Evolutionary conservation across 2,329 filamentous ascomycete species (phyloP).

Genomic region (Aureobasidium sp.): DNA sequence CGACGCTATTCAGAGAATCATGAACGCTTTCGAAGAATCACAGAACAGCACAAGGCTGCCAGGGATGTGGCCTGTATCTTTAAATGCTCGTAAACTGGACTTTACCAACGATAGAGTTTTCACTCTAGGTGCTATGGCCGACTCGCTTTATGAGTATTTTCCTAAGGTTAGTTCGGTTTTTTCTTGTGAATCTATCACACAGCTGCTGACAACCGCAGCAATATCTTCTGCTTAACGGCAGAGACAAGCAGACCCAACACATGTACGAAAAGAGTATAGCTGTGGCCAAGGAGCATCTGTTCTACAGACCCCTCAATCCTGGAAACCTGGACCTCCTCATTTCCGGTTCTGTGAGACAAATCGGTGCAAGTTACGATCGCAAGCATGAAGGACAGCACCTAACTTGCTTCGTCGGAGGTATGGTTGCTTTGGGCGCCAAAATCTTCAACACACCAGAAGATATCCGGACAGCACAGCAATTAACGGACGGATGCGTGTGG

Average conservation of each 20-base stretch:
- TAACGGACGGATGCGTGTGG: constrained; percentile 57
- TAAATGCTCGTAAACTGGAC: constrained; percentile 36
- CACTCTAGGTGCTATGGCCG: constrained; percentile 26
- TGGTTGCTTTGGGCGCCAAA: constrained; percentile 59
- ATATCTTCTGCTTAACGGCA: constrained; percentile 22
- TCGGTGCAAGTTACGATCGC: constrained; percentile 18
- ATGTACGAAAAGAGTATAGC: constrained; percentile 40
- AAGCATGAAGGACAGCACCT: constrained; percentile 49
- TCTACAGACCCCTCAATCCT: constrained; percentile 36
- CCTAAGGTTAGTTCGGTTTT: constrained; percentile 16
- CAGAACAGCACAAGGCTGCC: constrained; percentile 50
- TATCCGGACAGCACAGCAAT: constrained; percentile 46
- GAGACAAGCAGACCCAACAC: constrained; percentile 31
- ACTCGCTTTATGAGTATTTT: constrained; percentile 28
- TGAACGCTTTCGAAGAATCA: constrained; percentile 44
- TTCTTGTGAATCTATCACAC: too few relatives aligned
- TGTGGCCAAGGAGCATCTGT: constrained; percentile 39
- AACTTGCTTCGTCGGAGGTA: constrained; percentile 62
- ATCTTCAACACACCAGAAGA: constrained; percentile 49
- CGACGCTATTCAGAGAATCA: constrained; percentile 52
- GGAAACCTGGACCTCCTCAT: constrained; percentile 39
- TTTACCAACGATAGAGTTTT: constrained; percentile 22
- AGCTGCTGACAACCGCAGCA: constrained; percentile 3
- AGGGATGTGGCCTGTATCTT: constrained; percentile 53
- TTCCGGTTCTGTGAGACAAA: constrained; percentile 37